Evolutionary conservation across 345 rosid species (phyloP).

Genomic region (Trapa incisa): DNA sequence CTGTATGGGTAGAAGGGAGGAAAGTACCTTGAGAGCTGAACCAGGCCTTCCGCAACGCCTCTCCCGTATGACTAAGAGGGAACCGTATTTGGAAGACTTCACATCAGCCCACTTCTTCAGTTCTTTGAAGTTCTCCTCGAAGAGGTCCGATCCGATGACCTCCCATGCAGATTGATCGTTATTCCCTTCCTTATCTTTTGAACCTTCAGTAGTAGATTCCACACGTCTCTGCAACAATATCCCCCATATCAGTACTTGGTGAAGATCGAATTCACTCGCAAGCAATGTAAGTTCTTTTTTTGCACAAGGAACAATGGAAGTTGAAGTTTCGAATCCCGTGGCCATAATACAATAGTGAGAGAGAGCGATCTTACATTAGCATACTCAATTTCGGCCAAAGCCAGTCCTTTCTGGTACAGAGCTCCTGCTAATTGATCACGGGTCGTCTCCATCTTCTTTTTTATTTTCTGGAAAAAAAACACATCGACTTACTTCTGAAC

Average conservation of each 20-base stretch:
- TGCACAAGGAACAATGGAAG: neutral
- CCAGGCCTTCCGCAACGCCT: constrained; percentile 59
- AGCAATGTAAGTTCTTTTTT: neutral
- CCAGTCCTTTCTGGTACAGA: constrained; percentile 78
- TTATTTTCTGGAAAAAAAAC: constrained; percentile 25
- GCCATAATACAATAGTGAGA: neutral
- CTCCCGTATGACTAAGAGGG: constrained; percentile 63
- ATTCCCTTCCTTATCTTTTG: constrained; percentile 22
- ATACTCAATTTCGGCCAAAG: constrained; percentile 47
- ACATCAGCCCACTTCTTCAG: constrained; percentile 76
- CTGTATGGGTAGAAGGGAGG: neutral
- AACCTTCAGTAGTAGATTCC: constrained; percentile 22
- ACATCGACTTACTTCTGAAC: neutral
- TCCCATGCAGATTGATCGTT: constrained; percentile 20
- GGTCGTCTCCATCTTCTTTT: constrained; percentile 71
- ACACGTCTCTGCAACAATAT: constrained; percentile 27
- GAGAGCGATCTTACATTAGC: constrained; percentile 6
- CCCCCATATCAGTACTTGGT: neutral
- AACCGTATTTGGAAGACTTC: constrained; percentile 68
- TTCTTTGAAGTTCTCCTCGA: constrained; percentile 70
- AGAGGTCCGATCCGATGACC: constrained; percentile 33
- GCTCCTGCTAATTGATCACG: constrained; percentile 85
- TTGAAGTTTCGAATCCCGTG: neutral
- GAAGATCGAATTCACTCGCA: neutral
- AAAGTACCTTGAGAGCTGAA: constrained; percentile 73